Conservation (phyloP, 257 asterid species). For the Solanum piurae region DNA sequence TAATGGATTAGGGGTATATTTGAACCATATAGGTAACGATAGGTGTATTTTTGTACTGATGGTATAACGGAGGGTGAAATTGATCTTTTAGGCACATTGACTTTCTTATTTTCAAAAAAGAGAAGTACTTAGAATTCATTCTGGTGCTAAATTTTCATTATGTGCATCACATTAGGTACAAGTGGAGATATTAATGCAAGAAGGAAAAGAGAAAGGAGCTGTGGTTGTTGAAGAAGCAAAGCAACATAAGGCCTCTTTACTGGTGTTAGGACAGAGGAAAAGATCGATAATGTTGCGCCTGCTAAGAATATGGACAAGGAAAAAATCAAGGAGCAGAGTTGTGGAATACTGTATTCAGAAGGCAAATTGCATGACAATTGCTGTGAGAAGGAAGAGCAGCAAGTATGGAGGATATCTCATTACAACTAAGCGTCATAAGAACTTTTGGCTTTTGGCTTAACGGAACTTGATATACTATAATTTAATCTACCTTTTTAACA, state of each 20-base stretch:
- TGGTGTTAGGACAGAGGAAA: conserved; percentile 69
- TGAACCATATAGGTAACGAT: neutral
- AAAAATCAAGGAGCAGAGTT: conserved; percentile 13
- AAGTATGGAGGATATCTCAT: conserved; percentile 77
- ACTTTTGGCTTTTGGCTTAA: conserved; percentile 86
- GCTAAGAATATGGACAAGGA: conserved; percentile 39
- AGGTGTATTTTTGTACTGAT: neutral
- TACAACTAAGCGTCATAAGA: conserved; percentile 85
- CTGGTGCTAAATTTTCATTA: neutral
- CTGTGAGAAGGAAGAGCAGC: conserved; percentile 66
- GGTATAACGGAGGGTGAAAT: neutral
- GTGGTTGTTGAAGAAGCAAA: conserved; percentile 60
- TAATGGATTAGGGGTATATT: neutral
- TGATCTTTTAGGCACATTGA: neutral
- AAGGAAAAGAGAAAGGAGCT: conserved; percentile 64
- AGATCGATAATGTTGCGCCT: conserved; percentile 41
- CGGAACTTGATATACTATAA: neutral
- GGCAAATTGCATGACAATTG: conserved; percentile 79
- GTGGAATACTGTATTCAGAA: conserved; percentile 72
- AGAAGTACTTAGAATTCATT: neutral
- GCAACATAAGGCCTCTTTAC: conserved; percentile 29
- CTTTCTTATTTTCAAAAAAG: neutral
- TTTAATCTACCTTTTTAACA: neutral
- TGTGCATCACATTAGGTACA: conserved; percentile 31
- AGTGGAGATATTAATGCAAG: conserved; percentile 50